Evolutionary conservation across 108 stramenopile species (phyloP), one percentile per base, ranked within the genome.

Genomic region (Cylindrotheca fusiformis): DNA sequence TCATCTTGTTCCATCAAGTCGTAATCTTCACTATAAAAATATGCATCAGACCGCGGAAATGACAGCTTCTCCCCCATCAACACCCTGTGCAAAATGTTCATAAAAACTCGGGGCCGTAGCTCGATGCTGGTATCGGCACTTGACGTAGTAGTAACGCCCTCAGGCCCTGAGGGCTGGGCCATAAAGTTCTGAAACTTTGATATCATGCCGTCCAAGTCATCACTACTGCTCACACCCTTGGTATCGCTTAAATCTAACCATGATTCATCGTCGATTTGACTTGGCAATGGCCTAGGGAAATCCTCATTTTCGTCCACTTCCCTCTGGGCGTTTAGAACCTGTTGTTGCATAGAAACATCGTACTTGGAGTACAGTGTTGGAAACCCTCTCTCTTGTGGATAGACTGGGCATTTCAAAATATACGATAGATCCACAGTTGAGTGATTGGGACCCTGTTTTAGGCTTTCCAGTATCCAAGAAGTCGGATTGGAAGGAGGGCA

Each of bases 381-480:
- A 50, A 56, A 52, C 0, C 60, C 41, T 23, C 65, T 61, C 23
- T 84, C 75, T 45, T 83, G 79, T 5, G 75, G 75, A 60, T 76
- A 83, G 1, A 88, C 82, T 18, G 70, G 82, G 64, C 87, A 88
- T 51, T 72, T 76, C 22, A 83, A 48, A 52, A 88, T 70, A 47
- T 63, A 33, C 20, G 48, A 8, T 20, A 73, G 48, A 50, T 65
- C 65, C 31, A 54, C 23, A 19, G 18, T 25, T 8, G 77, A 50
- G 33, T 71, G 46, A 54, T 84, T 80, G 0, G 88, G 88, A 1
- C 88, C 88, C 29, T 67, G 71, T 29, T 75, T 68, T 73, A 72
- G 84, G 31, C 66, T 68, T 49, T 67, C 54, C 44, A 73, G 62
- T 8, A 74, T 74, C 52, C 51, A 52, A 1, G 45, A 33, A 4